Evolutionary conservation across 2,329 filamentous ascomycete genomes (phyloP).

Genomic region (Monosporascus sp.): DNA sequence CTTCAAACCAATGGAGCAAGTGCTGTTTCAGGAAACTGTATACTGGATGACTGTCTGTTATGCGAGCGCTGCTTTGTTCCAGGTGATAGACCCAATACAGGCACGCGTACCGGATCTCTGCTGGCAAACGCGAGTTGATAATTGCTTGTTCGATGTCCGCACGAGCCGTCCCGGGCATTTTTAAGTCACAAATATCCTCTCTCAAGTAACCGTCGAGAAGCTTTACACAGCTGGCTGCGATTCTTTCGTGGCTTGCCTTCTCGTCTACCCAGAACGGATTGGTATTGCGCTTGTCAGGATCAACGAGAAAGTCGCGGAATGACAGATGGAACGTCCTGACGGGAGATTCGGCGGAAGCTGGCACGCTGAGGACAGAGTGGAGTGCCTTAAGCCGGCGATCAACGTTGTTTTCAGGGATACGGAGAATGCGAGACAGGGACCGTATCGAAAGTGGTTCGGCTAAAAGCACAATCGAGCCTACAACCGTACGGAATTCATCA

Average conservation of each 20-base stretch:
- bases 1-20: slow-evolving; percentile 31
- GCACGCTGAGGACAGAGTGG: slow-evolving; percentile 30
- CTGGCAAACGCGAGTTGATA: slow-evolving; percentile 1
- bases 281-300: slow-evolving; percentile 15
- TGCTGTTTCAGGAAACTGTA: slow-evolving; percentile 25
- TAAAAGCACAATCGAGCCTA: slow-evolving; percentile 27
- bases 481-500: slow-evolving; percentile 21
- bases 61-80: slow-evolving; percentile 15
- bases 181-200: slow-evolving; percentile 28
- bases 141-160: neutral
- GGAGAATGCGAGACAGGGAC: neutral
- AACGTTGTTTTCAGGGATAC: slow-evolving; percentile 10
- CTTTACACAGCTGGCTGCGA: slow-evolving; percentile 30
- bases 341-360: slow-evolving; percentile 13
- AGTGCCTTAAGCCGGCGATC: slow-evolving; percentile 20
- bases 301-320: slow-evolving; percentile 34
- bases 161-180: neutral
- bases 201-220: slow-evolving; percentile 27
- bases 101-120: slow-evolving; percentile 24
- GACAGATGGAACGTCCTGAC: slow-evolving; percentile 30
- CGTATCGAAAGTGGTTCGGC: slow-evolving; percentile 4
- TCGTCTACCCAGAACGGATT: slow-evolving; percentile 32
- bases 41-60: slow-evolving; percentile 16
- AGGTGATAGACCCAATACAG: slow-evolving; percentile 26
- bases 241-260: slow-evolving; percentile 20